Conservation (phyloP, 495 filamentous ascomycete genomes). For the Bathelium albidoporum region DNA sequence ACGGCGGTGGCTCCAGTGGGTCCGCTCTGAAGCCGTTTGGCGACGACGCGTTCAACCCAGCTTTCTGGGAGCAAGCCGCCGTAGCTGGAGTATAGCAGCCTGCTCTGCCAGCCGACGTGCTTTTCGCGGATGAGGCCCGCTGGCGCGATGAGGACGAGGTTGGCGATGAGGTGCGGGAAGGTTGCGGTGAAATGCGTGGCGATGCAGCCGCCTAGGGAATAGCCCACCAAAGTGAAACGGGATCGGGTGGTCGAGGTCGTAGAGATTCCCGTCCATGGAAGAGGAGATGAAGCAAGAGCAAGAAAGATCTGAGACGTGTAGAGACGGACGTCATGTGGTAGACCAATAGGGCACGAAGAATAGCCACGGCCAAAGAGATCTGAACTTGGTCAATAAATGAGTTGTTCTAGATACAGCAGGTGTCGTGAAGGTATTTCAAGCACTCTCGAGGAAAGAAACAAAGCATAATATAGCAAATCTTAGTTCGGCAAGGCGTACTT, state of each 20-base stretch:
- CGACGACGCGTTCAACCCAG: conserved; percentile 44
- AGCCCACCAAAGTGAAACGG: conserved; percentile 63
- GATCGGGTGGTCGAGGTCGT: neutral
- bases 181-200: conserved; percentile 59
- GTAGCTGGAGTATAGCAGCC: conserved; percentile 47
- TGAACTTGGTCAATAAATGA: conserved; percentile 9
- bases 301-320: conserved; percentile 66
- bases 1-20: conserved; percentile 1
- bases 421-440: neutral
- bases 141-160: conserved; percentile 64
- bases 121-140: conserved; percentile 57
- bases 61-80: conserved; percentile 46
- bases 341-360: conserved; percentile 54
- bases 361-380: conserved; percentile 75
- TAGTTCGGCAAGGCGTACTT: too few species aligned
- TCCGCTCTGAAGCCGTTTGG: conserved; percentile 37
- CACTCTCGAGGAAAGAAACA: too few species aligned
- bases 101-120: conserved; percentile 50
- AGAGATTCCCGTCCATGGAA: conserved; percentile 48
- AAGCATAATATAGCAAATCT: too few species aligned
- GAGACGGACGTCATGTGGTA: conserved; percentile 62
- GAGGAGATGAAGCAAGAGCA: conserved; percentile 55
- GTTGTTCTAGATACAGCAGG: too few species aligned
- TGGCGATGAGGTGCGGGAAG: conserved; percentile 56
- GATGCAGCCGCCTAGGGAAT: conserved; percentile 77